These are phyloP conservation scores for Babesia ovata DNA, from an alignment of 169 alveolate genomes.

Conservation along the genomic window DNA sequence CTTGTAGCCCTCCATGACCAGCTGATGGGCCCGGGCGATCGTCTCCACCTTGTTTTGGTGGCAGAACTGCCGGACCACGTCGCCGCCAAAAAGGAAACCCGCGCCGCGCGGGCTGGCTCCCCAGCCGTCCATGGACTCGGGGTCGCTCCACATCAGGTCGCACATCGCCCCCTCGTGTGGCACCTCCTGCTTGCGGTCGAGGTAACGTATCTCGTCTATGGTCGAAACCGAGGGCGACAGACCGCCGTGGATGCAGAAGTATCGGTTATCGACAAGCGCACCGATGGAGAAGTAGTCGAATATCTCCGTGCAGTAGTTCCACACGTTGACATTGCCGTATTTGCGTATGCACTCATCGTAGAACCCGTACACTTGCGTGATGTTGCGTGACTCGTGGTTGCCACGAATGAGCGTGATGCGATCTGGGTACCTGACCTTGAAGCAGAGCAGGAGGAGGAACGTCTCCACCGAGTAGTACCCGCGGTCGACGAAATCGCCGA, in stretches of 20 bases:
- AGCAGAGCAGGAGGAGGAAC: constrained; percentile 93
- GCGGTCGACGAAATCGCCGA: constrained; percentile 99
- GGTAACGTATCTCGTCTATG: constrained; percentile 92
- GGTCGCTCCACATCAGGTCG: constrained; percentile 99
- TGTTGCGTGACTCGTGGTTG: constrained; percentile 97
- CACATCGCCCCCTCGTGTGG: constrained; percentile 99
- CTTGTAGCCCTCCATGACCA: constrained; percentile 99
- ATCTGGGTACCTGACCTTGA: constrained; percentile 96
- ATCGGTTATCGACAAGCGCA: constrained; percentile 94
- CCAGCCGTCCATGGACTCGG: constrained; percentile 99
- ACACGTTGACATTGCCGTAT: constrained; percentile 97
- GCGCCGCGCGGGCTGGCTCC: constrained; percentile 99
- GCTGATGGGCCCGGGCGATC: constrained; percentile 99
- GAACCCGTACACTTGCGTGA: constrained; percentile 99
- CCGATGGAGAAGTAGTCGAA: constrained; percentile 97
- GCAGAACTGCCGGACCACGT: constrained; percentile 91
- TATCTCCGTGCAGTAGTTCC: constrained; percentile 97
- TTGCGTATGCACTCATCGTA: constrained; percentile 99
- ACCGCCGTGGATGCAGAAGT: constrained; percentile 99
- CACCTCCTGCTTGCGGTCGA: constrained; percentile 96
- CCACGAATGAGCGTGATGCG: constrained; percentile 96
- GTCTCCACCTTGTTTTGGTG: constrained; percentile 92
- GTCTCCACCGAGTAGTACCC: constrained; percentile 98
- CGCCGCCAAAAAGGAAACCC: constrained; percentile 99
- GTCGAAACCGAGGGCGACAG: constrained; percentile 93